Conservation (phyloP, 306 rosid genomes). For the Coriaria nepalensis region DNA sequence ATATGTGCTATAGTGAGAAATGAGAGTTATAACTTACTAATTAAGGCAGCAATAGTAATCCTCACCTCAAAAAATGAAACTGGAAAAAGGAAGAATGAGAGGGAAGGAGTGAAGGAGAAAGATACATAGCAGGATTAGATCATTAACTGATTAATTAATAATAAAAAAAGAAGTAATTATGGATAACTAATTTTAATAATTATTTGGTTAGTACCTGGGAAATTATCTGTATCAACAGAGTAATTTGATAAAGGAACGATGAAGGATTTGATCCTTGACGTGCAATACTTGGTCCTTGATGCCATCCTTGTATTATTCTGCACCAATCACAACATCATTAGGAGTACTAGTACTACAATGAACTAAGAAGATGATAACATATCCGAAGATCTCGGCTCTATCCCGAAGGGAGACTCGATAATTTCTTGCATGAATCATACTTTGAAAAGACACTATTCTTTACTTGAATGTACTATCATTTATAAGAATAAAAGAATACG, state of each 20-base stretch:
- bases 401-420: too few relatives aligned
- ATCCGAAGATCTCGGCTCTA: too few relatives aligned
- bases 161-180: background rate
- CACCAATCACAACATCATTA: background rate
- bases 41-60: slow-evolving; percentile 13
- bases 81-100: slow-evolving; percentile 22
- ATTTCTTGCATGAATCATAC: too few relatives aligned
- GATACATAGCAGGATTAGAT: slow-evolving; percentile 1
- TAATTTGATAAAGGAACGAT: slow-evolving; percentile 69
- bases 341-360: too few relatives aligned
- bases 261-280: slow-evolving; percentile 82
- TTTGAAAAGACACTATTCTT: too few relatives aligned
- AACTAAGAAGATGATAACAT: too few relatives aligned
- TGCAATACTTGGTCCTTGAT: slow-evolving; percentile 73
- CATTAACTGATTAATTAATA: background rate
- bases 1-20: background rate
- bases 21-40: slow-evolving; percentile 3
- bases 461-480: too few relatives aligned
- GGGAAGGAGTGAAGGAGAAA: slow-evolving; percentile 16
- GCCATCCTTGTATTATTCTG: slow-evolving; percentile 81
- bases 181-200: background rate
- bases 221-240: slow-evolving; percentile 47
- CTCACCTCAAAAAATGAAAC: slow-evolving; percentile 96
- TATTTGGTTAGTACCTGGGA: slow-evolving; percentile 42
- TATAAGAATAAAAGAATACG: too few relatives aligned